Conservation (phyloP, 768 basidiomycete genomes). For the Pleurotus djamor region DNA sequence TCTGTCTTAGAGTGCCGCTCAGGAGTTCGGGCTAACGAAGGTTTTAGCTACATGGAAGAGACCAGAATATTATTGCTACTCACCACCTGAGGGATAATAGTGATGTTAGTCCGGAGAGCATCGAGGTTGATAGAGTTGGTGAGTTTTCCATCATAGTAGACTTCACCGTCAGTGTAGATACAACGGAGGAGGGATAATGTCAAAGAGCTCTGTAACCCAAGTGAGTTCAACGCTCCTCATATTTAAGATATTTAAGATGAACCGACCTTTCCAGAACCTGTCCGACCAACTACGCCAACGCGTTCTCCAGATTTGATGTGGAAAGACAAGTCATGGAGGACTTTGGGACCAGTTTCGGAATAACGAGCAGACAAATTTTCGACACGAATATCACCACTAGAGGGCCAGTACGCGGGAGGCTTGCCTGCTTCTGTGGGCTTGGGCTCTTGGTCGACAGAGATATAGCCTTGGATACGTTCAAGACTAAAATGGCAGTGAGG, state of each 20-base stretch:
- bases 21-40: conserved; percentile 7
- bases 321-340: conserved; percentile 48
- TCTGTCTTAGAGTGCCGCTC: conserved; percentile 9
- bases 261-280: conserved; percentile 32
- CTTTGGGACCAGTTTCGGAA: conserved; percentile 39
- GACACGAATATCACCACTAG: conserved; percentile 47
- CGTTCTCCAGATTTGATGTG: conserved; percentile 55
- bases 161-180: conserved; percentile 50
- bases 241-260: not conserved
- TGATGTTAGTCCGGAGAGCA: conserved; percentile 51
- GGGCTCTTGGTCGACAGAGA: conserved; percentile 43
- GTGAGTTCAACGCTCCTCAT: not conserved
- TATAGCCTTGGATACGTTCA: conserved; percentile 61
- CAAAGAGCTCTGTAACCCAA: conserved; percentile 19
- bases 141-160: conserved; percentile 49
- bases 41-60: not conserved
- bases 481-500: conserved; percentile 19
- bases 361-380: conserved; percentile 54
- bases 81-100: conserved; percentile 51
- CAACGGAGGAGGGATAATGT: conserved; percentile 51
- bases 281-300: conserved; percentile 41
- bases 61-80: no score
- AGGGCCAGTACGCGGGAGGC: conserved; percentile 61
- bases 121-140: conserved; percentile 50
- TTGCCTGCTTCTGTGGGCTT: conserved; percentile 27